These are phyloP conservation scores for Serendipita sp. DNA, from an alignment of 1,284 basidiomycete genomes.

Conservation along the genomic window DNA sequence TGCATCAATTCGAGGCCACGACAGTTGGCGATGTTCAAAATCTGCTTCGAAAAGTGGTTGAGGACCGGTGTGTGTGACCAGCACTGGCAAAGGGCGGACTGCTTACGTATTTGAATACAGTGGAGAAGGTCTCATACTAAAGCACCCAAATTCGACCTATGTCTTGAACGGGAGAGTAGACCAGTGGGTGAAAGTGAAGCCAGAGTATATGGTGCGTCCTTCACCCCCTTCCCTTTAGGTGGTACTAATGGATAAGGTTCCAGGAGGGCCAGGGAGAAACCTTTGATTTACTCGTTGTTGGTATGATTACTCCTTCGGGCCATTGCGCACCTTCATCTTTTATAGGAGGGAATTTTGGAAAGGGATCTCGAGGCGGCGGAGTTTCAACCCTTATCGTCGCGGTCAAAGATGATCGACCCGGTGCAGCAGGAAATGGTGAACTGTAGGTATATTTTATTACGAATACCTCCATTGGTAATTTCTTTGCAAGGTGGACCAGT, in stretches of 20 bases:
- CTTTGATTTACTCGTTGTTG: slow-evolving; percentile 77
- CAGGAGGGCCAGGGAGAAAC: slow-evolving; percentile 83
- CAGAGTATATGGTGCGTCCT: slow-evolving; percentile 71
- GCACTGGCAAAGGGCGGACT: not conserved
- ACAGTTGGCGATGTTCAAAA: slow-evolving; percentile 65
- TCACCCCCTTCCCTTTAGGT: not conserved
- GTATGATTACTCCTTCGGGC: slow-evolving; percentile 26
- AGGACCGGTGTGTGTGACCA: slow-evolving; percentile 27
- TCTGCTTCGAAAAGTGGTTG: slow-evolving; percentile 71
- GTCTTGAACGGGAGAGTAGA: slow-evolving; percentile 70
- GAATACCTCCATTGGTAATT: slow-evolving; percentile 8
- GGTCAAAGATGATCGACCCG: slow-evolving; percentile 50
- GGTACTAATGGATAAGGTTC: slow-evolving; percentile 8
- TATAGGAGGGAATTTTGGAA: slow-evolving; percentile 59
- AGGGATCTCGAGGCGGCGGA: slow-evolving; percentile 58
- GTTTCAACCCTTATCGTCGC: slow-evolving; percentile 68
- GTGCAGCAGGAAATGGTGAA: slow-evolving; percentile 37
- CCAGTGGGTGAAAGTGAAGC: slow-evolving; percentile 93
- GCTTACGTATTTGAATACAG: not conserved
- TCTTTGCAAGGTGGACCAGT: slow-evolving; percentile 42
- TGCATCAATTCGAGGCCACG: slow-evolving; percentile 53
- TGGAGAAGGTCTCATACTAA: slow-evolving; percentile 86
- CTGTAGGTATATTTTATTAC: slow-evolving; percentile 31
- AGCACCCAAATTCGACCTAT: slow-evolving; percentile 69
- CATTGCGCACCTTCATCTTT: not conserved